phyloP scores from a whole-genome alignment of 2,329 filamentous ascomycete genomes.

The Decorospora gaudefroyi region DNA sequence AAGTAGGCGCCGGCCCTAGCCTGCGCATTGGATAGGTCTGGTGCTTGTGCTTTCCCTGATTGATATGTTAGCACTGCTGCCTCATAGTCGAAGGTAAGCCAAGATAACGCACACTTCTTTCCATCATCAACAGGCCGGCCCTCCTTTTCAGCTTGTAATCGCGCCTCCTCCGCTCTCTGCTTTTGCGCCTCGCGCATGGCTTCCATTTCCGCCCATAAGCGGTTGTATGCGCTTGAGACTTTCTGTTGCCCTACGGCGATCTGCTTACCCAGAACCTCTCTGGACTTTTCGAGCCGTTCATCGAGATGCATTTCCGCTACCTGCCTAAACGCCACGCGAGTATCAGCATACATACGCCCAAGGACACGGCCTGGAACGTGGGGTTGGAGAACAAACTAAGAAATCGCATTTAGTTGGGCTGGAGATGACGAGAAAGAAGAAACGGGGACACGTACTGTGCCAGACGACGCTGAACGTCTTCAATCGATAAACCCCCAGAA shows the following conservation, averaged over 20 bases:
- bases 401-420: conserved; percentile 32
- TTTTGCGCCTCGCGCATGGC: conserved; percentile 73
- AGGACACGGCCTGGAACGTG: conserved; percentile 35
- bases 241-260: conserved; percentile 86
- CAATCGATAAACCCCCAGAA: conserved; percentile 87
- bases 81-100: too few species aligned
- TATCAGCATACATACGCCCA: conserved; percentile 45
- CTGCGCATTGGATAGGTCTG: conserved; percentile 60
- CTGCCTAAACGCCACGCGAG: conserved; percentile 58
- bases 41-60: conserved; percentile 39
- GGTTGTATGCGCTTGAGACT: conserved; percentile 83
- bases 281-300: conserved; percentile 80
- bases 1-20: conserved; percentile 65
- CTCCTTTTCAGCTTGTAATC: conserved; percentile 47
- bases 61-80: too few species aligned
- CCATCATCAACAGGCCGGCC: conserved; percentile 17
- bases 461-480: conserved; percentile 88
- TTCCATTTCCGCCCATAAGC: conserved; percentile 89
- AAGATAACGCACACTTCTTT: conserved; percentile 36
- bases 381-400: conserved; percentile 38
- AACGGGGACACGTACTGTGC: conserved; percentile 59
- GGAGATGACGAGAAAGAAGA: conserved; percentile 18
- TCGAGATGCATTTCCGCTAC: conserved; percentile 93
- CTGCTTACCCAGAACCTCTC: conserved; percentile 85
- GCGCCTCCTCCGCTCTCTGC: conserved; percentile 63